Conservation (phyloP, 495 filamentous ascomycete genomes). For the Ramalina peruviana region DNA sequence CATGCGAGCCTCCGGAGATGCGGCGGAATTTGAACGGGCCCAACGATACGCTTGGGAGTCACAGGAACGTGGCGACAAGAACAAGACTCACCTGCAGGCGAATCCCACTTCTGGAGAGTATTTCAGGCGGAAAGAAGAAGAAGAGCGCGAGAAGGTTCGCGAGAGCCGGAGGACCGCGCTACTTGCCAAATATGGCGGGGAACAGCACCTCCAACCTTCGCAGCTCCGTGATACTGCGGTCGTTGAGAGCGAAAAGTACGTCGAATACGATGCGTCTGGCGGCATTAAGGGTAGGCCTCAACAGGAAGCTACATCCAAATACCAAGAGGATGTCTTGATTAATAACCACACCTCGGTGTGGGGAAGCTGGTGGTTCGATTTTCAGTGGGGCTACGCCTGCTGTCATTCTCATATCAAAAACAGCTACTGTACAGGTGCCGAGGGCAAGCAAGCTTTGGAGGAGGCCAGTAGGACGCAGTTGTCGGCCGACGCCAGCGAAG, state of each 20-base stretch:
- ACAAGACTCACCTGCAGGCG: slow-evolving; percentile 76
- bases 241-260: slow-evolving; percentile 70
- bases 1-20: slow-evolving; percentile 79
- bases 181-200: slow-evolving; percentile 73
- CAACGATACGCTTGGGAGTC: slow-evolving; percentile 89
- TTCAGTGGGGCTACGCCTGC: slow-evolving; percentile 95
- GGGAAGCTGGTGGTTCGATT: slow-evolving; percentile 95
- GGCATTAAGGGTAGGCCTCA: slow-evolving; percentile 78
- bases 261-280: slow-evolving; percentile 88
- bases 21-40: slow-evolving; percentile 84
- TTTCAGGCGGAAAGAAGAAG: slow-evolving; percentile 59
- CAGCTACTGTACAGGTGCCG: slow-evolving; percentile 90
- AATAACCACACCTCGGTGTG: slow-evolving; percentile 91
- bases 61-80: slow-evolving; percentile 63
- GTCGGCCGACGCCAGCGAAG: no score
- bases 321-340: slow-evolving; percentile 69
- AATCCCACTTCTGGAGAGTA: slow-evolving; percentile 90
- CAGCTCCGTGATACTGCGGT: slow-evolving; percentile 52
- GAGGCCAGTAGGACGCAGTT: slow-evolving; percentile 40
- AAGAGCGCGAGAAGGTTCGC: slow-evolving; percentile 54
- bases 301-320: slow-evolving; percentile 67
- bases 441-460: slow-evolving; percentile 61
- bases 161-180: slow-evolving; percentile 55
- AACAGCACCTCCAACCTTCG: slow-evolving; percentile 47
- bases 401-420: slow-evolving; percentile 90